phyloP scores from a whole-genome alignment of 1,284 basidiomycete genomes.

The Leccinum insolens region DNA sequence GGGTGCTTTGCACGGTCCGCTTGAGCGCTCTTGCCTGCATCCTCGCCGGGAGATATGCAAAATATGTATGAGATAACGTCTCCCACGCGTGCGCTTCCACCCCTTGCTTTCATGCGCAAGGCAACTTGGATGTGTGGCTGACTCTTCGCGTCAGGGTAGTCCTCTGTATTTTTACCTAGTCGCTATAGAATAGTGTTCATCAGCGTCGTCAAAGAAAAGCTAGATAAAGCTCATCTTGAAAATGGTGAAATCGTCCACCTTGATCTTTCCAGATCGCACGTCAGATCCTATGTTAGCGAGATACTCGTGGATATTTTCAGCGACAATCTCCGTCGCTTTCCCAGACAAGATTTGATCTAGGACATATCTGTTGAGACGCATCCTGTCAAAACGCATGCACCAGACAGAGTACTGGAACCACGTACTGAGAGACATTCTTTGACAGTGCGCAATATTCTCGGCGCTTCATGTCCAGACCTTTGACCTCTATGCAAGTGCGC shows the following conservation, averaged over 20 bases:
- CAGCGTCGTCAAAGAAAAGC: slow-evolving; percentile 8
- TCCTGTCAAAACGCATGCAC: not conserved
- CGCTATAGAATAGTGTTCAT: slow-evolving; percentile 52
- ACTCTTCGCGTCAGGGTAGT: slow-evolving; percentile 93
- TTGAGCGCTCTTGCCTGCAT: slow-evolving; percentile 76
- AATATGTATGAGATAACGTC: slow-evolving; percentile 98
- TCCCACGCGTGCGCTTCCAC: slow-evolving; percentile 79
- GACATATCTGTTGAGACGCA: slow-evolving; percentile 63
- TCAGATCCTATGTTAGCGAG: slow-evolving; percentile 74
- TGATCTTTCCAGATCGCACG: slow-evolving; percentile 79
- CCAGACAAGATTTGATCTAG: slow-evolving; percentile 80
- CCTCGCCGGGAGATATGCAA: slow-evolving; percentile 79
- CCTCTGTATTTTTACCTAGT: slow-evolving; percentile 92
- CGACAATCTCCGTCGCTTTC: slow-evolving; percentile 87
- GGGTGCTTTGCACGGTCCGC: slow-evolving; percentile 94
- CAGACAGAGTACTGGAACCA: slow-evolving; percentile 15
- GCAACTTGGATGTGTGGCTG: slow-evolving; percentile 95
- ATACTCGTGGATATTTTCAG: slow-evolving; percentile 94
- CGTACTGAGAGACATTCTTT: slow-evolving; percentile 91
- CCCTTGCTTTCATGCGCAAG: slow-evolving; percentile 85
- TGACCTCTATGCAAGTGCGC: slow-evolving; percentile 84
- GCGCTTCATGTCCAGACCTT: slow-evolving; percentile 99
- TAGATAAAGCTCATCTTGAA: slow-evolving; percentile 65
- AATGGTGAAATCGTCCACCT: slow-evolving; percentile 93
- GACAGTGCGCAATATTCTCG: slow-evolving; percentile 93